phyloP scores from a whole-genome alignment of 768 basidiomycete genomes.

The Lentinus tigrinus region DNA sequence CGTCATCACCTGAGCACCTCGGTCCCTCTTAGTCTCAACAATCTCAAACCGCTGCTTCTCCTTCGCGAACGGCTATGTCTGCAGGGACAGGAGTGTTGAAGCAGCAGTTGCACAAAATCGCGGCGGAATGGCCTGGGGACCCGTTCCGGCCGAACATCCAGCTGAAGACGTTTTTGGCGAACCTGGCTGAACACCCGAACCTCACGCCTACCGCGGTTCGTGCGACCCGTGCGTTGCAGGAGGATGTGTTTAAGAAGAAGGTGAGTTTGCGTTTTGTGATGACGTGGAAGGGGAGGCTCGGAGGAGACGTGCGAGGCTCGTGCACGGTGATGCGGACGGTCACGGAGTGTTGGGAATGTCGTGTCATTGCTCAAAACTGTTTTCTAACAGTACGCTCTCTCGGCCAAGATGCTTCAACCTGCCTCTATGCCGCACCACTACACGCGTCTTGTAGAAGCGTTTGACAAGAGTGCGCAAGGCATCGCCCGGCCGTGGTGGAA shows the following conservation, averaged over 20 bases:
- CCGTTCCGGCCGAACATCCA: conserved; percentile 79
- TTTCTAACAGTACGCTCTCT: conserved; percentile 58
- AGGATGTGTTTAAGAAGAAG: conserved; percentile 57
- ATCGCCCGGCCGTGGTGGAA: conserved; percentile 84
- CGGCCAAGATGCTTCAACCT: conserved; percentile 62
- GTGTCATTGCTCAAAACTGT: conserved; percentile 1
- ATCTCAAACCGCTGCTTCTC: too few relatives aligned
- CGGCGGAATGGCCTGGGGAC: conserved; percentile 64
- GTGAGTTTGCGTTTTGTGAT: too few relatives aligned
- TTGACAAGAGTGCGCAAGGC: conserved; percentile 74
- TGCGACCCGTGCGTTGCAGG: conserved; percentile 53
- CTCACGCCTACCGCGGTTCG: conserved; percentile 61
- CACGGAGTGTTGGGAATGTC: not conserved
- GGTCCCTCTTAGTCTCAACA: too few relatives aligned
- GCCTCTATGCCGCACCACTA: conserved; percentile 75
- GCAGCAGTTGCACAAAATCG: conserved; percentile 53
- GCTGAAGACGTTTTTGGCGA: conserved; percentile 60
- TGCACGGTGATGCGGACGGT: not conserved
- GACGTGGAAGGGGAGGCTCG: too few relatives aligned
- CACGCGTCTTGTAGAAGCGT: conserved; percentile 67
- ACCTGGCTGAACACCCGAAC: conserved; percentile 66
- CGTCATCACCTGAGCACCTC: too few relatives aligned
- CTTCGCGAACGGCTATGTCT: too few relatives aligned
- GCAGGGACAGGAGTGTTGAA: too few relatives aligned
- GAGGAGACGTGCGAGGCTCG: too few relatives aligned